These are phyloP conservation scores for Endoconidiophora laricicola DNA, from an alignment of 2,329 filamentous ascomycete species.

Conservation along the genomic window DNA sequence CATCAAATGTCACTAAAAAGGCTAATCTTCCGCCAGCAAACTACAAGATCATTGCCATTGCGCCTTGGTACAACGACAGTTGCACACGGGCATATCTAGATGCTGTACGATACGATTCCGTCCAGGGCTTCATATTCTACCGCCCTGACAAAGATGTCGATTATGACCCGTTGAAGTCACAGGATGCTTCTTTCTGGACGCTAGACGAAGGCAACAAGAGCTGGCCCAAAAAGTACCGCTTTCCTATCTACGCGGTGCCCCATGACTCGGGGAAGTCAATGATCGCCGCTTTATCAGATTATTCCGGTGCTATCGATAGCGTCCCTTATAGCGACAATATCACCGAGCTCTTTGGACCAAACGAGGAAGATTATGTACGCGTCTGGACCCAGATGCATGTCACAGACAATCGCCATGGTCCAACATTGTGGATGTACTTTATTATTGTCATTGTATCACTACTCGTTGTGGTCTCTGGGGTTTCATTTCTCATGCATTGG, in stretches of 20 bases:
- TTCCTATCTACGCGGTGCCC: conserved; percentile 70
- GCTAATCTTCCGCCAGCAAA: conserved; percentile 50
- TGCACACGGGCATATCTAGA: conserved; percentile 62
- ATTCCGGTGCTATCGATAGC: conserved; percentile 57
- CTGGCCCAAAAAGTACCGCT: conserved; percentile 59
- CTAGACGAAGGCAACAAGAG: conserved; percentile 43
- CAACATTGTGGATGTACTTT: conserved; percentile 68
- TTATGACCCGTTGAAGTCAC: neutral
- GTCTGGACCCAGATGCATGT: conserved; percentile 40
- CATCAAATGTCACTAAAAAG: conserved; percentile 56
- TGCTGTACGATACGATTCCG: conserved; percentile 38
- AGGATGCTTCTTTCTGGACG: conserved; percentile 49
- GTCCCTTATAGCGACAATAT: conserved; percentile 43
- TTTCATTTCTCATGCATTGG: conserved; percentile 58
- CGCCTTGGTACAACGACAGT: conserved; percentile 63
- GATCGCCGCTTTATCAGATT: conserved; percentile 55
- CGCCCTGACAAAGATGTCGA: conserved; percentile 34
- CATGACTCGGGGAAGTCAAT: conserved; percentile 48
- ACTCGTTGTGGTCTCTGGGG: conserved; percentile 46
- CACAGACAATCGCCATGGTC: conserved; percentile 33
- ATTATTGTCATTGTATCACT: conserved; percentile 56
- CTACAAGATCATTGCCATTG: conserved; percentile 64
- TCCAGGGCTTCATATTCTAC: conserved; percentile 49
- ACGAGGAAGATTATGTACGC: conserved; percentile 41
- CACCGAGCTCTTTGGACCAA: conserved; percentile 34